Conservation (phyloP, 331 rosid genomes). For the Spiraea crenata region DNA sequence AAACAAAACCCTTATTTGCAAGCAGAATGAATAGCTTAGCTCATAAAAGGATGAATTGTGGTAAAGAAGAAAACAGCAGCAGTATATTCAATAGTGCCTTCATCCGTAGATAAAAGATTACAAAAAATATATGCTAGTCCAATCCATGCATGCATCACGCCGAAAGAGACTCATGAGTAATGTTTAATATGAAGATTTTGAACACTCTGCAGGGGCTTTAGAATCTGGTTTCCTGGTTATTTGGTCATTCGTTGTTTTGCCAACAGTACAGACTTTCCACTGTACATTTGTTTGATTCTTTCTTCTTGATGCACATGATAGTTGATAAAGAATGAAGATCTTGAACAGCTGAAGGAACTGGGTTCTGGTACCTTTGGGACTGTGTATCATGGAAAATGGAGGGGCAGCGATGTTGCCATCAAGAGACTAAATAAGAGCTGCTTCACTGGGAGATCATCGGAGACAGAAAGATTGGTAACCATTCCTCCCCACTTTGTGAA, state of each 20-base stretch:
- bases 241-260: not conserved
- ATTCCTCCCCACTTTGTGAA: conserved; percentile 20
- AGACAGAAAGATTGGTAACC: conserved; percentile 92
- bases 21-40: not conserved
- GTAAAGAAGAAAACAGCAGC: not conserved
- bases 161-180: not conserved
- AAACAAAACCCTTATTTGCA: not conserved
- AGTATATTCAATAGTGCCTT: not conserved
- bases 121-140: not conserved
- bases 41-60: not conserved
- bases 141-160: not conserved
- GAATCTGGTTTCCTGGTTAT: not conserved
- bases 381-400: conserved; percentile 91
- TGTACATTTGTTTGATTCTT: conserved; percentile 23
- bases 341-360: conserved; percentile 76
- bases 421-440: conserved; percentile 91
- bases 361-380: conserved; percentile 97
- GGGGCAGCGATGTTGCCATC: conserved; percentile 90
- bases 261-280: not conserved
- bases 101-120: not conserved
- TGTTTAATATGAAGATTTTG: not conserved
- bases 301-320: conserved; percentile 37
- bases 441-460: conserved; percentile 85
- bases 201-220: not conserved
- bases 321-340: conserved; percentile 83